Percentiles rank a stretch among this genome's conserved stretches.
Conservation (phyloP, 164 flowering plant species). For the Paratinospora sagittata region DNA sequence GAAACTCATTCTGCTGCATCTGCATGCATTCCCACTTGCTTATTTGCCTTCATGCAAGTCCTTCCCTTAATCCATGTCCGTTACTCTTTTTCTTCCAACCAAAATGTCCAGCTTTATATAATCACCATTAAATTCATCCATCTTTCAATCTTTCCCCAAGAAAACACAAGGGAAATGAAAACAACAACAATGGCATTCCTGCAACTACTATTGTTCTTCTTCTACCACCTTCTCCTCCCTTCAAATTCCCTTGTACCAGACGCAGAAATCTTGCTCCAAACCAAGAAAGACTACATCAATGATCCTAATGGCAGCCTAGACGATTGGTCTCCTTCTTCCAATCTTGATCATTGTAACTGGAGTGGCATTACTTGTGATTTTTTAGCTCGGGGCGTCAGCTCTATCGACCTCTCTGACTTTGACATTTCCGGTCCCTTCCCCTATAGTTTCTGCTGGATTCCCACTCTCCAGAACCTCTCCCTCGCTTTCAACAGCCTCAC, state of each 20-base stretch:
- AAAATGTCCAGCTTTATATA: too few species aligned
- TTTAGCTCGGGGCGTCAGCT: constrained; percentile 12
- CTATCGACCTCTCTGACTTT: constrained; percentile 33
- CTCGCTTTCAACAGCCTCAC: constrained; percentile 31
- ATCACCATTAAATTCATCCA: too few species aligned
- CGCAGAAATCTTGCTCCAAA: constrained; percentile 14
- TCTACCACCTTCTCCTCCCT: constrained; percentile 2
- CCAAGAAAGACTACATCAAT: background rate
- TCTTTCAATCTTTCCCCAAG: too few species aligned
- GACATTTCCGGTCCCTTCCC: constrained; percentile 51
- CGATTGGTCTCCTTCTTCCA: constrained; percentile 9
- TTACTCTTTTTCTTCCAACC: too few species aligned
- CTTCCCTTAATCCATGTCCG: too few species aligned
- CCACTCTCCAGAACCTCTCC: constrained; percentile 43
- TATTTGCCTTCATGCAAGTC: too few species aligned
- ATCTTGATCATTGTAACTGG: constrained; percentile 54
- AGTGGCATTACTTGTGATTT: constrained; percentile 53
- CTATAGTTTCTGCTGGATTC: constrained; percentile 43
- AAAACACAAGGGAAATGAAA: background rate
- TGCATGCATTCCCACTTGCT: too few species aligned
- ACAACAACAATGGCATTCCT: background rate
- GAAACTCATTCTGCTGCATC: too few species aligned
- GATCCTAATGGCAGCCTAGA: constrained; percentile 6
- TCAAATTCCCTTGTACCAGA: background rate
- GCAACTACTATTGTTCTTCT: background rate